phyloP scores from a whole-genome alignment of 805 yeast species.

The Spathaspora sp. region DNA sequence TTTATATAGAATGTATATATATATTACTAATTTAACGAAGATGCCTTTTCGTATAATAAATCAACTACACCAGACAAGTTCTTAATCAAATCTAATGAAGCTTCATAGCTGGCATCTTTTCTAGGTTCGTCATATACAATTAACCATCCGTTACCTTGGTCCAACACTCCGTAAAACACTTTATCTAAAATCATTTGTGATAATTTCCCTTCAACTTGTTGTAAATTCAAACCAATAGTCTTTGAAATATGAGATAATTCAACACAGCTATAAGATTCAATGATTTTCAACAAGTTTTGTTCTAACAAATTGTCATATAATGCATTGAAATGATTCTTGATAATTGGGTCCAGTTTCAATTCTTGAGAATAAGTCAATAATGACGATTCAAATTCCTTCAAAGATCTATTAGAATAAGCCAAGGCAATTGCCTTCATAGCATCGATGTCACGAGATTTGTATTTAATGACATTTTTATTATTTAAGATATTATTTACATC shows the following conservation, averaged over 20 bases:
- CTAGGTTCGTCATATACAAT: slow-evolving; percentile 86
- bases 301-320: slow-evolving; percentile 90
- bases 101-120: slow-evolving; percentile 83
- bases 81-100: slow-evolving; percentile 81
- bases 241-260: slow-evolving; percentile 86
- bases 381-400: slow-evolving; percentile 87
- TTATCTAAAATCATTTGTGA: slow-evolving; percentile 96
- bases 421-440: slow-evolving; percentile 93
- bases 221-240: slow-evolving; percentile 80
- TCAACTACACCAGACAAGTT: slow-evolving; percentile 88
- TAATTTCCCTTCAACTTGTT: slow-evolving; percentile 89
- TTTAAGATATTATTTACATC: slow-evolving; percentile 78
- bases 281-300: slow-evolving; percentile 88
- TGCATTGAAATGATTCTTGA: slow-evolving; percentile 87
- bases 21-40: slow-evolving; percentile 58
- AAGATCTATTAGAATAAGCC: slow-evolving; percentile 85
- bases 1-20: slow-evolving; percentile 17
- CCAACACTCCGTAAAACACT: slow-evolving; percentile 93
- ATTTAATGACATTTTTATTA: slow-evolving; percentile 65
- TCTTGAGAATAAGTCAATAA: slow-evolving; percentile 67
- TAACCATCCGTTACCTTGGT: slow-evolving; percentile 98
- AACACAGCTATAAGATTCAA: slow-evolving; percentile 95
- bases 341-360: slow-evolving; percentile 80
- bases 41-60: slow-evolving; percentile 88
- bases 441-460: slow-evolving; percentile 81